Evolutionary conservation across 2,329 filamentous ascomycete species (phyloP), one percentile per base, ranked within the genome.

Genomic region (Xylariaceae sp.): DNA sequence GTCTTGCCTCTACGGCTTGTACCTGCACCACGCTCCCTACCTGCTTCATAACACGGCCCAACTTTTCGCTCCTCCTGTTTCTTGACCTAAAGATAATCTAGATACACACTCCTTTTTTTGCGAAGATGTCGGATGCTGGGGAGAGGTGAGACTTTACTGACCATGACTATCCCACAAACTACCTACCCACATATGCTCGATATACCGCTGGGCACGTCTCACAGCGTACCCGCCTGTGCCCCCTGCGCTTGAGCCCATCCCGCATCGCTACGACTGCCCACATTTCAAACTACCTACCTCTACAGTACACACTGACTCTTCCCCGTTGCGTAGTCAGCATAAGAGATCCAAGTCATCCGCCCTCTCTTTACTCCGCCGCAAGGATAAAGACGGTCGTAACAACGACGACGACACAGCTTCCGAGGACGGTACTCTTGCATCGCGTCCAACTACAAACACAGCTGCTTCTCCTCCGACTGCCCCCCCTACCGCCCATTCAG

Each of bases 291-390:
- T 6, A 11, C n/a, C n/a, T n/a, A n/a, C n/a, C n/a, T n/a, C n/a
- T n/a, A n/a, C n/a, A n/a, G n/a, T n/a, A n/a, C n/a, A n/a, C n/a
- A n/a, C 22, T 26, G 22, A 26, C 22, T 11, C 6, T 55, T 43
- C 49, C 37, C 19, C 37, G 18, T 29, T 29, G 40, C 18, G 17
- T 46, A 67, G 61, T 48, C 56, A 59, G 49, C 76, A 78, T 55
- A 76, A 72, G 63, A 74, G 72, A 47, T 75, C 76, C 42, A 81
- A 73, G 59, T 78, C 72, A 31, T 67, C 68, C 38, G 68, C 74
- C 35, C 61, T 79, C 50, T 68, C 76, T 59, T 58, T 82, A 57
- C 62, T 82, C 59, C 68, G 76, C 47, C 71, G 74, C 49, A 74
- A 68, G 53, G 72, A 75, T 40, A 57, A 50, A 43, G 64, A 63